These are phyloP conservation scores for Krasilnikovozyma curviuscula DNA, from an alignment of 768 basidiomycete genomes.

Conservation along the genomic window DNA sequence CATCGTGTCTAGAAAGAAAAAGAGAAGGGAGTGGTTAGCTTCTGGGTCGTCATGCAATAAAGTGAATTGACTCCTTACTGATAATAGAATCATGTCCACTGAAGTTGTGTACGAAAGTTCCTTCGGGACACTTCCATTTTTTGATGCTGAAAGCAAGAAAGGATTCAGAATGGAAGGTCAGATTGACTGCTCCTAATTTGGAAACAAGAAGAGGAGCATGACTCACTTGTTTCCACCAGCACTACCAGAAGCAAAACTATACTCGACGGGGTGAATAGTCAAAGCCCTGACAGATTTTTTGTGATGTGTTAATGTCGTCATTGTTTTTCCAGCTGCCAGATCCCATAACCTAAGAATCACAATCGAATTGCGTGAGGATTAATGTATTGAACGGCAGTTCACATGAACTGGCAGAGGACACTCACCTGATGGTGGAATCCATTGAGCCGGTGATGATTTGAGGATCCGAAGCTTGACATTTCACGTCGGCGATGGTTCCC, in stretches of 20 bases:
- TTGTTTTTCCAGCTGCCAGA: slow-evolving; percentile 89
- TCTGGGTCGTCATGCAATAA: too few species aligned
- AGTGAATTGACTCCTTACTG: too few species aligned
- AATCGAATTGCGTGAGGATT: not conserved
- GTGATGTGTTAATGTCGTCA: slow-evolving; percentile 94
- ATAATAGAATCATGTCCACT: slow-evolving; percentile 92
- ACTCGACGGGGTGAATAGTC: slow-evolving; percentile 88
- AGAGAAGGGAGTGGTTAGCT: too few species aligned
- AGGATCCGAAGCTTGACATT: slow-evolving; percentile 91
- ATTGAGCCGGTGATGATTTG: slow-evolving; percentile 96
- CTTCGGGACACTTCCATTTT: slow-evolving; percentile 98
- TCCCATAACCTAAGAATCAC: slow-evolving; percentile 63
- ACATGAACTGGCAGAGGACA: not conserved
- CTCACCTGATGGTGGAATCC: slow-evolving; percentile 85
- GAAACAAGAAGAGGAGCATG: not conserved
- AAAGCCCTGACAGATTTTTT: slow-evolving; percentile 92
- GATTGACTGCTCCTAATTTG: not conserved
- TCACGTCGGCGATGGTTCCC: slow-evolving; percentile 82
- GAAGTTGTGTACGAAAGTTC: slow-evolving; percentile 89
- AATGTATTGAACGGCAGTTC: not conserved
- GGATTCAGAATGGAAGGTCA: not conserved
- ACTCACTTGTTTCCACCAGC: slow-evolving; percentile 81
- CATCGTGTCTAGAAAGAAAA: too few species aligned
- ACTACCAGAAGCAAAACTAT: slow-evolving; percentile 84
- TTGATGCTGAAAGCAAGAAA: slow-evolving; percentile 42